These are phyloP conservation scores for Allomyces macrogynus DNA, from an alignment of 192 early-diverging fungal genomes.

Conservation along the genomic window DNA sequence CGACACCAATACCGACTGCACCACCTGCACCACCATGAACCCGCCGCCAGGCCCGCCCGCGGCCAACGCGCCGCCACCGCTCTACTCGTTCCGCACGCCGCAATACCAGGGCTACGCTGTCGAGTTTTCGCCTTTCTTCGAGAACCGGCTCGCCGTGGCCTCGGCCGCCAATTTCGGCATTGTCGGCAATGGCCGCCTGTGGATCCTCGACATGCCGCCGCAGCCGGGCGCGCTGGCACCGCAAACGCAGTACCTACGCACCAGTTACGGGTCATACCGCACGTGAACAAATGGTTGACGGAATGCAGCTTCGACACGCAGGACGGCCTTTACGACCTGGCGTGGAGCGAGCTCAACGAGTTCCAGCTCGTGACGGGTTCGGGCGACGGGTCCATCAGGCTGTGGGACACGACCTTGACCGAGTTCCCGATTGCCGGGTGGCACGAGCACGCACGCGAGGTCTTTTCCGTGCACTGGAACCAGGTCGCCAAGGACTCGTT, in stretches of 20 bases:
- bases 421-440: constrained; percentile 75
- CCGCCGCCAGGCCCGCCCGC: too few relatives aligned
- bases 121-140: constrained; percentile 88
- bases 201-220: constrained; percentile 34
- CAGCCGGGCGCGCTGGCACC: constrained; percentile 9
- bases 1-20: too few relatives aligned
- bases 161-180: constrained; percentile 89
- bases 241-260: neutral
- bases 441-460: constrained; percentile 83
- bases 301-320: constrained; percentile 72
- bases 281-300: neutral
- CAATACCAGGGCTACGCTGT: constrained; percentile 6
- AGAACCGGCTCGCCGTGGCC: constrained; percentile 65
- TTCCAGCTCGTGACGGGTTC: constrained; percentile 75
- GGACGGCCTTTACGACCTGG: constrained; percentile 84
- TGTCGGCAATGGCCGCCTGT: constrained; percentile 84
- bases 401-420: constrained; percentile 72
- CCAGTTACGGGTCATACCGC: neutral
- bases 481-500: constrained; percentile 71
- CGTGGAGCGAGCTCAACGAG: constrained; percentile 91
- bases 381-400: constrained; percentile 86
- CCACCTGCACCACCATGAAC: too few relatives aligned
- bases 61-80: neutral
- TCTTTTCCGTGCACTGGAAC: constrained; percentile 91
- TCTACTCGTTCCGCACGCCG: neutral